A percentile compares a stretch with the other conserved stretches of the same genome.
Conservation (phyloP, 2,329 filamentous ascomycete species). For the Calonectria multiphialidica region DNA sequence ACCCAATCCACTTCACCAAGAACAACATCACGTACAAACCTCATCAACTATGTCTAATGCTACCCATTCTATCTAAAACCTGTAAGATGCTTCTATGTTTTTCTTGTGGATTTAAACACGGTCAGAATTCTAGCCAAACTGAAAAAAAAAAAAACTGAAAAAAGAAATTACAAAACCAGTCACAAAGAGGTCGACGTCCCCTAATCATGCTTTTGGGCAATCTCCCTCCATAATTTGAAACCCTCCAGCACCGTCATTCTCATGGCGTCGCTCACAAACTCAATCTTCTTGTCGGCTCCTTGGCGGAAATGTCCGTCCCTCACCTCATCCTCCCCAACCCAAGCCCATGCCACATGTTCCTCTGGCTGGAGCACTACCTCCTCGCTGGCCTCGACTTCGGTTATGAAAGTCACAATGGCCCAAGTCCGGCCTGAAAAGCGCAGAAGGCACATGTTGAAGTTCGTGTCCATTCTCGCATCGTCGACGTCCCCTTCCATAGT, state of each 20-base stretch:
- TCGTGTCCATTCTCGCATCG: background rate
- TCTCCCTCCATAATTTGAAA: background rate
- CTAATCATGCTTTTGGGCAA: background rate
- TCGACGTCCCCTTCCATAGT: background rate
- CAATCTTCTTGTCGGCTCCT: background rate
- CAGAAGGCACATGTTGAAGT: background rate
- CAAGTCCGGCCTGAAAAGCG: background rate
- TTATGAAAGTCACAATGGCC: background rate
- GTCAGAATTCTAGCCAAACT: too few species aligned
- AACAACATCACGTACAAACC: too few species aligned
- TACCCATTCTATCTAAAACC: too few species aligned
- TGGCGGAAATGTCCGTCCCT: background rate
- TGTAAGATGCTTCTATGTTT: too few species aligned
- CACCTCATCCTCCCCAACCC: background rate
- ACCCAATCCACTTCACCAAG: too few species aligned
- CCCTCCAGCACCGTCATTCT: background rate
- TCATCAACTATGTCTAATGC: too few species aligned
- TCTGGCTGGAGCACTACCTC: background rate
- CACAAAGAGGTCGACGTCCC: too few species aligned
- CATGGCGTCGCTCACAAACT: background rate
- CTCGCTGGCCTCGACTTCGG: background rate
- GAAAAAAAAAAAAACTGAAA: too few species aligned
- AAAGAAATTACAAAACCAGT: too few species aligned
- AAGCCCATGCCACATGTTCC: background rate
- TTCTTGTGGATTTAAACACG: too few species aligned